Percentiles rank a stretch among this genome's conserved stretches.
Conservation (phyloP, 139 green algal species). For the Microglena sp. region DNA sequence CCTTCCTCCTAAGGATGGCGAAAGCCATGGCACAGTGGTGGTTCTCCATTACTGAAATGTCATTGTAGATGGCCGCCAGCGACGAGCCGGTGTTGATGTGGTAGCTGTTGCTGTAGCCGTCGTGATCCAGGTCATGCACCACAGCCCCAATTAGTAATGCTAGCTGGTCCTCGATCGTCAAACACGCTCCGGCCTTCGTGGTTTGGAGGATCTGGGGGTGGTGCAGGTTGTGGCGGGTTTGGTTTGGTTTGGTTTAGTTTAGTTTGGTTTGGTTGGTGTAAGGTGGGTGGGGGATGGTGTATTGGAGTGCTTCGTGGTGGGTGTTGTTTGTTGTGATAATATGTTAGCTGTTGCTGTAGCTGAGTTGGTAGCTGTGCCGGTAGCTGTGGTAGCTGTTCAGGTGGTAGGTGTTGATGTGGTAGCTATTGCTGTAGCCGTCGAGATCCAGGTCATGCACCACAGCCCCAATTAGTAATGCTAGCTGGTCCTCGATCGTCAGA, state of each 20-base stretch:
- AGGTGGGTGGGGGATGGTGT: too few relatives aligned
- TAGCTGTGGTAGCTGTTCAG: too few relatives aligned
- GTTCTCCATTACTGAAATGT: conserved; percentile 54
- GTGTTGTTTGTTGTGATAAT: too few relatives aligned
- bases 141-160: conserved; percentile 45
- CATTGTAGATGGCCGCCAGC: conserved; percentile 54
- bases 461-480: conserved; percentile 45
- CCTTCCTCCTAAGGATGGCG: conserved; percentile 35
- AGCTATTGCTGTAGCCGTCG: conserved; percentile 53
- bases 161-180: conserved; percentile 41
- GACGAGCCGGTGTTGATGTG: conserved; percentile 42
- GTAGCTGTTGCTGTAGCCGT: conserved; percentile 55
- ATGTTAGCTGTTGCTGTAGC: too few relatives aligned
- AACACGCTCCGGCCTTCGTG: conserved; percentile 12
- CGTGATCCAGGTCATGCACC: conserved; percentile 64
- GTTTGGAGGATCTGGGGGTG: conserved; percentile 36
- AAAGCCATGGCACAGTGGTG: conserved; percentile 64
- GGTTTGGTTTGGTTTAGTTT: too few relatives aligned
- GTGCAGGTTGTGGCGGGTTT: too few relatives aligned
- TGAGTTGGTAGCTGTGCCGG: too few relatives aligned
- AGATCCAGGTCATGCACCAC: conserved; percentile 67
- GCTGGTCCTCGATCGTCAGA: conserved; percentile 35
- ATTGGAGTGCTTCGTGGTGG: too few relatives aligned
- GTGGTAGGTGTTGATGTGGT: conserved; percentile 43
- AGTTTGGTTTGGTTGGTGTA: too few relatives aligned